Percentiles rank a stretch among this genome's conserved stretches.
phyloP scores from a whole-genome alignment of 1,284 basidiomycete genomes.

The Marasmius fiardii region DNA sequence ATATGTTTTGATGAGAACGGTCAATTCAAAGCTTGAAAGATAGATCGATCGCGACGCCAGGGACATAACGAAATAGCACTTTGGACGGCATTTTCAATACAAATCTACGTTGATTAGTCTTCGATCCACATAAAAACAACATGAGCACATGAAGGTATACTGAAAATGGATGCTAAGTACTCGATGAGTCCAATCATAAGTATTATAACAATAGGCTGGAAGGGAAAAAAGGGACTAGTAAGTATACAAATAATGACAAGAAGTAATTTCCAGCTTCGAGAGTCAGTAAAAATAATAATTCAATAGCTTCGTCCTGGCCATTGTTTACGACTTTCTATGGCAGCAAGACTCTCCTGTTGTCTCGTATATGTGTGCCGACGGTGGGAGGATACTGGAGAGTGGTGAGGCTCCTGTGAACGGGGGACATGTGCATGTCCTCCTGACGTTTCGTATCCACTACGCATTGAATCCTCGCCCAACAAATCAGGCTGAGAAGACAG shows the following conservation, averaged over 20 bases:
- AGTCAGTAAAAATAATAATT: not conserved
- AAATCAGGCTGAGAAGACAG: conserved; percentile 37
- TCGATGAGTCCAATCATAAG: not conserved
- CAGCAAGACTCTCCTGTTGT: conserved; percentile 23
- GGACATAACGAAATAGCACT: not conserved
- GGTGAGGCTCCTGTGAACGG: conserved; percentile 36
- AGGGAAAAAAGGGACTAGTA: not conserved
- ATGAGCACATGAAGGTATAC: not conserved
- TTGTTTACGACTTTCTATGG: conserved; percentile 38
- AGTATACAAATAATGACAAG: not conserved
- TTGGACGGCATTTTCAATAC: too few relatives aligned
- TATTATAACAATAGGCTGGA: not conserved
- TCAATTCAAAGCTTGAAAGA: not conserved
- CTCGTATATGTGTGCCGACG: conserved; percentile 24
- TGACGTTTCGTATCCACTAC: conserved; percentile 31
- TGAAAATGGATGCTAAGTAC: not conserved
- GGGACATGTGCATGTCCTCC: conserved; percentile 36
- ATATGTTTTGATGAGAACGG: not conserved
- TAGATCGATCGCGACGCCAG: not conserved
- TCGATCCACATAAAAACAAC: too few relatives aligned
- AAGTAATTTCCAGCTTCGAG: not conserved
- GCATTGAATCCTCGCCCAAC: conserved; percentile 31
- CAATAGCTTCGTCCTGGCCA: conserved; percentile 27
- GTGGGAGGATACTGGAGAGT: conserved; percentile 24
- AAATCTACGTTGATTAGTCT: too few relatives aligned